These are phyloP conservation scores for Mrakia gelida DNA, from an alignment of 768 basidiomycete genomes.

Conservation along the genomic window DNA sequence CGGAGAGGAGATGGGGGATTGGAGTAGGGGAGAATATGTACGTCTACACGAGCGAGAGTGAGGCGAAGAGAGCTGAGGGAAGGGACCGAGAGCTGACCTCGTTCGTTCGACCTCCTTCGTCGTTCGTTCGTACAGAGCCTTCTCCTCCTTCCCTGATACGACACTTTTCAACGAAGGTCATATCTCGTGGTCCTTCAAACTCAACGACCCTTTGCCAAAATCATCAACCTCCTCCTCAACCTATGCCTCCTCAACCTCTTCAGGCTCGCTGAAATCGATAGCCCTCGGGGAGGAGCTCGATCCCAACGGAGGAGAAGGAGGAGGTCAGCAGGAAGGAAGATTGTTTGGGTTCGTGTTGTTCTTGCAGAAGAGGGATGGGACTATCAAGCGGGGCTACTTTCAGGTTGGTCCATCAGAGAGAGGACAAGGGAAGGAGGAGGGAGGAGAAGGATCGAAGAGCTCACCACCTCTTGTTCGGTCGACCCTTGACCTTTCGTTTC, in stretches of 20 bases:
- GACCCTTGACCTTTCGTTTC: not conserved
- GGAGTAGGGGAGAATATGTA: conserved; percentile 29
- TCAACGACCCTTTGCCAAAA: conserved; percentile 49
- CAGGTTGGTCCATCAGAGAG: conserved; percentile 18
- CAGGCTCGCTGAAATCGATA: not conserved
- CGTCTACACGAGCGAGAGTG: not conserved
- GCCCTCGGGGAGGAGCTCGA: conserved; percentile 18
- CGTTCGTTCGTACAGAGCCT: conserved; percentile 60
- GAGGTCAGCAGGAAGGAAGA: conserved; percentile 20
- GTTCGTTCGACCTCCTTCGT: not conserved
- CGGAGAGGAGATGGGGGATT: conserved; percentile 21
- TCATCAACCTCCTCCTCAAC: not conserved
- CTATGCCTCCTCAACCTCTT: not conserved
- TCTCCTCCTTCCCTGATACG: conserved; percentile 88
- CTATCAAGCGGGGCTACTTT: conserved; percentile 31
- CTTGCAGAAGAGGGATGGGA: conserved; percentile 29
- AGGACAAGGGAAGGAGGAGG: no score
- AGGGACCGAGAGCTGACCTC: not conserved
- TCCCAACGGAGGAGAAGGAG: conserved; percentile 25
- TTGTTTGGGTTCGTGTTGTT: conserved; percentile 32
- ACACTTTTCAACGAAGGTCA: conserved; percentile 77
- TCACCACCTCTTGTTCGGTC: not conserved
- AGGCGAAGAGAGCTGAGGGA: not conserved
- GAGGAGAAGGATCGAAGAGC: not conserved
- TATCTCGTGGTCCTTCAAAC: conserved; percentile 78